Evolutionary conservation across 148 eudicot species (phyloP).

Genomic region (Rhododendron kiyosumense): DNA sequence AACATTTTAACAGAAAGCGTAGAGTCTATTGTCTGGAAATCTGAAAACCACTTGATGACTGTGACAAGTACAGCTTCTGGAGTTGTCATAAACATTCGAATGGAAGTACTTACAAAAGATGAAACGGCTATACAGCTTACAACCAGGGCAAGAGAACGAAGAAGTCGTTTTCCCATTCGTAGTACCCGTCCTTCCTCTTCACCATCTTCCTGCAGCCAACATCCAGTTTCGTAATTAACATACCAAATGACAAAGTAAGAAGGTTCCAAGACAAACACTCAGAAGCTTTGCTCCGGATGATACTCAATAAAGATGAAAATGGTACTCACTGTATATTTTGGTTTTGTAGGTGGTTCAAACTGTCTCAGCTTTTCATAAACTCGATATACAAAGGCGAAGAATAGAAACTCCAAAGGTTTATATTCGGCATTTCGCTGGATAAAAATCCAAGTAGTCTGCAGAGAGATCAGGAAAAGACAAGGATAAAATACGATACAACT

Average conservation of each 20-base stretch:
- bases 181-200: conserved; percentile 76
- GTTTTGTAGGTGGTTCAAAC: conserved; percentile 56
- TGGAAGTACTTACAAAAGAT: conserved; percentile 59
- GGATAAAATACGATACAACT: conserved; percentile 7
- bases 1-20: background rate
- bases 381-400: conserved; percentile 69
- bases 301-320: background rate
- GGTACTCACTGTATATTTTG: conserved; percentile 53
- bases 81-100: background rate
- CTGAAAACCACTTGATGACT: background rate
- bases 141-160: conserved; percentile 77
- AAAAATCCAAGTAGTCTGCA: conserved; percentile 81
- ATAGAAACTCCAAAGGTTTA: conserved; percentile 82
- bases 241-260: conserved; percentile 4
- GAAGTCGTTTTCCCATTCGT: conserved; percentile 82
- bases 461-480: conserved; percentile 9
- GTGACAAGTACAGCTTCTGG: background rate
- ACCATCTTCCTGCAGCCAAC: conserved; percentile 74
- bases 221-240: conserved; percentile 13
- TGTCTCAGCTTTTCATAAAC: conserved; percentile 86
- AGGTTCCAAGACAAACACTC: background rate
- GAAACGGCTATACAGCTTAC: conserved; percentile 79
- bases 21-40: background rate
- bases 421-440: conserved; percentile 71
- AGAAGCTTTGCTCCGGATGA: background rate